phyloP scores from a whole-genome alignment of 1,284 basidiomycete species.

The Flammula alnicola region DNA sequence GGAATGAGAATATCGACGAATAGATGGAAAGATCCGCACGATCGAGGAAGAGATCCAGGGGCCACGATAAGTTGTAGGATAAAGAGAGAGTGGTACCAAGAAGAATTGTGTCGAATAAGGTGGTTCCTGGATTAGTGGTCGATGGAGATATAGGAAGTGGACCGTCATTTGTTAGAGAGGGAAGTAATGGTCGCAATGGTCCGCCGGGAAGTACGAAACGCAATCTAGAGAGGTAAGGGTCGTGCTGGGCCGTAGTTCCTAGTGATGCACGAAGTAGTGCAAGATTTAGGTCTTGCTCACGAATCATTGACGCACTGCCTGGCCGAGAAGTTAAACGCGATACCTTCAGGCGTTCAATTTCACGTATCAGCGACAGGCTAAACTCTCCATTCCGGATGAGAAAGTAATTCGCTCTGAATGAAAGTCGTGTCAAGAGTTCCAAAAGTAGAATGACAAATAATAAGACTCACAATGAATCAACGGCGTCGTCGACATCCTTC shows the following conservation, averaged over 20 bases:
- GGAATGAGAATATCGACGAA: slow-evolving; percentile 79
- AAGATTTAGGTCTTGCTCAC: slow-evolving; percentile 85
- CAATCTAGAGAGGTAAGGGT: slow-evolving; percentile 70
- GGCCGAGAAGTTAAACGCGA: slow-evolving; percentile 73
- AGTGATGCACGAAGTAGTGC: slow-evolving; percentile 82
- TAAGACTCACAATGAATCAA: slow-evolving; percentile 41
- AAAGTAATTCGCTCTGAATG: slow-evolving; percentile 77
- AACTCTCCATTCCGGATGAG: slow-evolving; percentile 89
- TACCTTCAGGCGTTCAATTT: slow-evolving; percentile 79
- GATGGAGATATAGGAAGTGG: too few species aligned
- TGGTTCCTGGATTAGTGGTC: slow-evolving; percentile 17
- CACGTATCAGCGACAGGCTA: slow-evolving; percentile 77
- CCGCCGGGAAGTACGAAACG: slow-evolving; percentile 79
- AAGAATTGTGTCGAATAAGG: slow-evolving; percentile 71
- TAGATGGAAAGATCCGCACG: slow-evolving; percentile 77
- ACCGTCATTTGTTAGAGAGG: slow-evolving; percentile 55
- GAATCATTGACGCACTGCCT: slow-evolving; percentile 73
- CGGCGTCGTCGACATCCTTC: slow-evolving; percentile 71
- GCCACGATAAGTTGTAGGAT: slow-evolving; percentile 78
- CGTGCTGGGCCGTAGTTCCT: slow-evolving; percentile 84
- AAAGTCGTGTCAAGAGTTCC: slow-evolving; percentile 10
- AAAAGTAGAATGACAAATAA: neutral
- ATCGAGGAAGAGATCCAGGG: slow-evolving; percentile 88
- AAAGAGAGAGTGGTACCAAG: slow-evolving; percentile 79
- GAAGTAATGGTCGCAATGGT: slow-evolving; percentile 77